phyloP scores from a whole-genome alignment of 805 yeast species.

The Brettanomyces custersianus region DNA sequence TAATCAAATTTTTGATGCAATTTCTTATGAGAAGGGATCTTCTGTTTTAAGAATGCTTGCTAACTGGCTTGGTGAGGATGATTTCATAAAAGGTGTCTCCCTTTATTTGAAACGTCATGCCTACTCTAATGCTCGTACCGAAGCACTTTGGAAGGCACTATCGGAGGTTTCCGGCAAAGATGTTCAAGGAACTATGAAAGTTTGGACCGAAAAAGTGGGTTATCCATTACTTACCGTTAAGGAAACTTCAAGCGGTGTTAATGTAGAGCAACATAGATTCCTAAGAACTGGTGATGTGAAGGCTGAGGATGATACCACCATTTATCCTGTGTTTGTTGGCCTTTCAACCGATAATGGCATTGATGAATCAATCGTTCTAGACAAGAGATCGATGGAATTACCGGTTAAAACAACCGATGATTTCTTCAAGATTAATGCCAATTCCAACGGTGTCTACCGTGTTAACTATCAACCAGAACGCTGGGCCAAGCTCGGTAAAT shows the following conservation, averaged over 20 bases:
- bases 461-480: constrained; percentile 38
- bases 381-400: constrained; percentile 15
- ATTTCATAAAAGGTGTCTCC: constrained; percentile 67
- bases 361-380: constrained; percentile 22
- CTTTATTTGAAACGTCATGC: constrained; percentile 54
- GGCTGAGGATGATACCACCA: constrained; percentile 50
- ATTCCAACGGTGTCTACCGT: constrained; percentile 44
- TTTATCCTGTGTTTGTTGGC: constrained; percentile 50
- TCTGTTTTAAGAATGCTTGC: constrained; percentile 72
- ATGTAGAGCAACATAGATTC: constrained; percentile 51
- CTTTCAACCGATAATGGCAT: constrained; percentile 20
- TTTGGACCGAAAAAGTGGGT: constrained; percentile 70
- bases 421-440: constrained; percentile 42
- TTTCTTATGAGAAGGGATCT: constrained; percentile 77
- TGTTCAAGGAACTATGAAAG: constrained; percentile 51
- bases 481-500: constrained; percentile 29
- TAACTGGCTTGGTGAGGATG: constrained; percentile 59
- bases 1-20: constrained; percentile 75
- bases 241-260: constrained; percentile 22
- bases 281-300: constrained; percentile 57
- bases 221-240: constrained; percentile 59
- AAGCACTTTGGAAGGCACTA: constrained; percentile 63
- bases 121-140: constrained; percentile 65
- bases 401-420: constrained; percentile 12
- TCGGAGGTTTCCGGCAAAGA: constrained; percentile 60